Base-by-base conservation (phyloP, 805 yeast species). In the Debaryomyces hansenii region DNA sequence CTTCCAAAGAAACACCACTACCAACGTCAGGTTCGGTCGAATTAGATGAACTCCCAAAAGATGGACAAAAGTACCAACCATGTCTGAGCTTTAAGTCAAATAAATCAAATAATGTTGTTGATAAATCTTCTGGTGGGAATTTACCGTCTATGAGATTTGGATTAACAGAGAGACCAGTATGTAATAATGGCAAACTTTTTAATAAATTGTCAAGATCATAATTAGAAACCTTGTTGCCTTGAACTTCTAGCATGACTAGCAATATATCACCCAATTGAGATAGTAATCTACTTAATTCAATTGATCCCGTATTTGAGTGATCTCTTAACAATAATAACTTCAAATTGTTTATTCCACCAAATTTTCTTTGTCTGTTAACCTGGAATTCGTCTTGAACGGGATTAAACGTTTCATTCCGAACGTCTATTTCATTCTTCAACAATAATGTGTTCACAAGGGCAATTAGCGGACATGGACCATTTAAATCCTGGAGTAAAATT, bases 401-500 rank as follows among this genome's bases (percentile, higher is more conserved):
- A 18, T 46, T 46, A 0, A 35, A 35, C n/a, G 29, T 28, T 5
- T 32, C 20, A 33, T 51, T 49, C n/a, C 58, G 43, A 18, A 50
- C 44, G 21, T 52, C 53, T 9, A 66, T 46, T 46, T 77, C 82
- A 40, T 62, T 55, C 3, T 81, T 67, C 15, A 90, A 63, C 5
- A 89, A 60, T 12, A 91, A 61, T 0, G 89, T 78, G 60, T 91
- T 91, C 41, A 82, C 75, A 35, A 91, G 66, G 0, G 96, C 91
- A 11, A 91, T 76, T 33, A 91, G 64, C 1, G 96, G 95, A 60
- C 96, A 90, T 0, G 97, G 96, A 0, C 97, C 97, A 58, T 90
- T 89, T 40, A 68, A 72, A 51, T 88, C 87, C 67, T 90, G 97
- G 16, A 89, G 64, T 3, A 91, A 67, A 29, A 90, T 80, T 36